Base-by-base conservation (phyloP, 345 rosid genomes). In the Lepidium africanum region DNA sequence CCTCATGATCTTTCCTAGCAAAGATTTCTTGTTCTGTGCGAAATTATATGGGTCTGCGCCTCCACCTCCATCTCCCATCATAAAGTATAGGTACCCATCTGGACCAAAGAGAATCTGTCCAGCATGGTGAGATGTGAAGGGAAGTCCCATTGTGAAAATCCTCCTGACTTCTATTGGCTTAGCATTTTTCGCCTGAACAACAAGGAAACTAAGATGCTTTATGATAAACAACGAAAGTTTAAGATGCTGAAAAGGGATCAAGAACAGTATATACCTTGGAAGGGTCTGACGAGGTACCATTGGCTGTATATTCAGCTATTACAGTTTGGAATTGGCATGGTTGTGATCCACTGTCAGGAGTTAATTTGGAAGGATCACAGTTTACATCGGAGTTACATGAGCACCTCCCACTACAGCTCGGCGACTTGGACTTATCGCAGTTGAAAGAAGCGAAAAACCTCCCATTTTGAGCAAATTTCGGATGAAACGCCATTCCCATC, bases 41-140 rank as follows among this genome's bases (percentile, higher is more conserved):
- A 93, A 88, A 75, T 87, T 87, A 72, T 90, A 82, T 10, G 98
- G 96, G 75, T 93, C 97, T 5, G 82, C 90, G 7, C 42, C 70
- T 42, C 86, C 83, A 9, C 97, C 96, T 16, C 96, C 97, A 73
- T 90, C 94, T 21, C 97, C 97, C 97, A 83, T 90, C 98, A 85
- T 90, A 60, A 90, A 84, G 82, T 93, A 93, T 12, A 93, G 50
- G 75, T 85, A 88, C 14, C 98, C 96, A 71, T 88, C 96, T 2
- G 98, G 98, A 63, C 98, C 97, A 77, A 93, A 90, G 43, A 93
- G 94, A 77, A 93, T 87, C 82, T 93, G 98, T 67, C 98, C 98
- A 23, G 73, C 98, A 57, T 90, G 96, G 30, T 88, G 84, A 66
- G 94, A 71, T 17, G 83, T 87, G 65, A 87, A 90, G 7, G 97